These are phyloP conservation scores for Phellopilus nigrolimitatus DNA, from an alignment of 1,284 basidiomycete genomes.

Conservation along the genomic window DNA sequence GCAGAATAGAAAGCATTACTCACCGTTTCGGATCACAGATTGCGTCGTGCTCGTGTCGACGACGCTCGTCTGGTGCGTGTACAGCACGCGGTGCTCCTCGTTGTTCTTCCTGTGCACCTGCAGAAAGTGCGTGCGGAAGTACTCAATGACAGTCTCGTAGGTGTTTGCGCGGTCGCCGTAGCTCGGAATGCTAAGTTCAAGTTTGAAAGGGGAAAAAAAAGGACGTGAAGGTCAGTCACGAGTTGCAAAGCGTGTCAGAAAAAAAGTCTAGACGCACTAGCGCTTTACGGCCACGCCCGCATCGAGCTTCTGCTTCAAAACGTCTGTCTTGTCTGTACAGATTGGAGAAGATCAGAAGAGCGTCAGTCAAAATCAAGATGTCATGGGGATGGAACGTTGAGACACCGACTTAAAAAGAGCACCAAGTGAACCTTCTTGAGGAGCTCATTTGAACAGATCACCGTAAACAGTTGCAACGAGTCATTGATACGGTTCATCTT, in stretches of 20 bases:
- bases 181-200: slow-evolving; percentile 63
- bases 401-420: slow-evolving; percentile 64
- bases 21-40: slow-evolving; percentile 74
- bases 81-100: slow-evolving; percentile 70
- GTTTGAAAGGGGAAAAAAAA: slow-evolving; percentile 20
- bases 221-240: background rate
- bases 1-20: slow-evolving; percentile 23
- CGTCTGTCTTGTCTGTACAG: slow-evolving; percentile 66
- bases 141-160: slow-evolving; percentile 72
- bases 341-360: slow-evolving; percentile 17
- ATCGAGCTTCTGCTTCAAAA: slow-evolving; percentile 64
- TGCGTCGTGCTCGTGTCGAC: slow-evolving; percentile 79
- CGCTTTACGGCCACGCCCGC: slow-evolving; percentile 64
- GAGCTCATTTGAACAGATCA: slow-evolving; percentile 75
- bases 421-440: slow-evolving; percentile 76
- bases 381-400: slow-evolving; percentile 6
- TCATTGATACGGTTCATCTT: slow-evolving; percentile 79
- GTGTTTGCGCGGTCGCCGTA: slow-evolving; percentile 76
- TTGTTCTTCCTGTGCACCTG: slow-evolving; percentile 77
- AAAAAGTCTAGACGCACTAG: slow-evolving; percentile 51
- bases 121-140: slow-evolving; percentile 79
- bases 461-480: slow-evolving; percentile 76
- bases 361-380: background rate
- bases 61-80: slow-evolving; percentile 75
- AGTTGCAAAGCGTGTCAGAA: slow-evolving; percentile 1